Percentiles rank a stretch among this genome's conserved stretches.
These are phyloP conservation scores for Aspergillus taichungensis DNA, from an alignment of 495 filamentous ascomycete species.

Conservation along the genomic window DNA sequence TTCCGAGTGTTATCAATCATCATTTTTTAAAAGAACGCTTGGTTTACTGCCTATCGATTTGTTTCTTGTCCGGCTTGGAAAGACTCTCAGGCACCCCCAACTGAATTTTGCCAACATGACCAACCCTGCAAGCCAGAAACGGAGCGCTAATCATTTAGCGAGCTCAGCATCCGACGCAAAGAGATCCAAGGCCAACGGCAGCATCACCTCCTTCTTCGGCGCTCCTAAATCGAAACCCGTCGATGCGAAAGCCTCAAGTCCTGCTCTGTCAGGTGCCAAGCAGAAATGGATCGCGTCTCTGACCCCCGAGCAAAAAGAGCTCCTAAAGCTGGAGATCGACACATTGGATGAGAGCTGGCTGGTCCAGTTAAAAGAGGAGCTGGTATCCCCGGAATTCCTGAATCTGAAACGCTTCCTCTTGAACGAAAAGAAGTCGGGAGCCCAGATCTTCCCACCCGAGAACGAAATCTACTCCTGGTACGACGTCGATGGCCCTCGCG, in stretches of 20 bases:
- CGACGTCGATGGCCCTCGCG: slow-evolving; percentile 2
- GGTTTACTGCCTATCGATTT: not conserved
- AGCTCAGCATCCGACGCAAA: slow-evolving; percentile 20
- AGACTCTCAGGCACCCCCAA: not conserved
- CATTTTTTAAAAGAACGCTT: not conserved
- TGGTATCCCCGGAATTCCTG: slow-evolving; percentile 68
- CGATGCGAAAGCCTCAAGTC: slow-evolving; percentile 9
- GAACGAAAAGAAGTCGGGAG: slow-evolving; percentile 60
- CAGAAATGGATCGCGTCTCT: slow-evolving; percentile 73
- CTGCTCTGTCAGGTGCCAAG: slow-evolving; percentile 57
- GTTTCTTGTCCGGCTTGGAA: not conserved
- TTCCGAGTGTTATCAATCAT: too few species aligned
- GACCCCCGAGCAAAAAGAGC: slow-evolving; percentile 67
- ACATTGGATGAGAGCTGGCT: slow-evolving; percentile 90
- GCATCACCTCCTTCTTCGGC: slow-evolving; percentile 60
- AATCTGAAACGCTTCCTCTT: slow-evolving; percentile 81
- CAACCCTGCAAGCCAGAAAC: slow-evolving; percentile 23
- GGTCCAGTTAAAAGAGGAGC: slow-evolving; percentile 72
- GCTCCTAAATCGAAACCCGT: slow-evolving; percentile 39
- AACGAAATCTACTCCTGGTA: slow-evolving; percentile 95
- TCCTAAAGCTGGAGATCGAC: slow-evolving; percentile 82
- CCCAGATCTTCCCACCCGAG: slow-evolving; percentile 73
- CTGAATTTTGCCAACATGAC: slow-evolving; percentile 17
- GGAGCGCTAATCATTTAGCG: slow-evolving; percentile 26
- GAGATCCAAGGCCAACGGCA: slow-evolving; percentile 61